These are phyloP conservation scores for Colletotrichum camelliae DNA, from an alignment of 2,329 filamentous ascomycete genomes.

Conservation along the genomic window DNA sequence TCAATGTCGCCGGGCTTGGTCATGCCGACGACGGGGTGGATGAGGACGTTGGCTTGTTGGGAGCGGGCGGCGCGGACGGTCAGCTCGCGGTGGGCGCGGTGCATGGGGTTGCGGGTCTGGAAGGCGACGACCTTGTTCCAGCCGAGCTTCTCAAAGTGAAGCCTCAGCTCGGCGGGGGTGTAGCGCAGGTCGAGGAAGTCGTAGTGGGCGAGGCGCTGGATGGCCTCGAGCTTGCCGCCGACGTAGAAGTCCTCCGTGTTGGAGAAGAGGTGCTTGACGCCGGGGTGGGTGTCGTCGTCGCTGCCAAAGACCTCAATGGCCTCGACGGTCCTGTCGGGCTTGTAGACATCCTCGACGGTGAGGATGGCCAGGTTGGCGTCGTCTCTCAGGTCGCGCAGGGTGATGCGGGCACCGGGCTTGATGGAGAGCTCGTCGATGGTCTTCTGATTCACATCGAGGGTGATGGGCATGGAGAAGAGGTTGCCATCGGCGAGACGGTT, in stretches of 20 bases:
- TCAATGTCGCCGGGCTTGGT: constrained; percentile 99
- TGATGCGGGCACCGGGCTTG: constrained; percentile 81
- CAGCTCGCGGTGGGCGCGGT: constrained; percentile 96
- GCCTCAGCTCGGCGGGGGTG: constrained; percentile 90
- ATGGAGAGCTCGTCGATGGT: constrained; percentile 77
- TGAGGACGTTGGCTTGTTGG: constrained; percentile 97
- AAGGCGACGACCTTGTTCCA: constrained; percentile 98
- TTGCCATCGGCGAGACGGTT: constrained; percentile 86
- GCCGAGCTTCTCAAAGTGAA: constrained; percentile 99
- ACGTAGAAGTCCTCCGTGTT: constrained; percentile 88
- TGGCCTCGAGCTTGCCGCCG: constrained; percentile 93
- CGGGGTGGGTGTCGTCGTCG: constrained; percentile 87
- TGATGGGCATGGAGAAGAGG: constrained; percentile 97
- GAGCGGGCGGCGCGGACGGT: constrained; percentile 95
- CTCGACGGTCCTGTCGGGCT: constrained; percentile 91
- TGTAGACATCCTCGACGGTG: constrained; percentile 94
- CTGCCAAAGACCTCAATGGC: constrained; percentile 94
- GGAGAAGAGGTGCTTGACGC: constrained; percentile 86
- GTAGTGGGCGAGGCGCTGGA: constrained; percentile 97
- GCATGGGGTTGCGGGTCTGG: constrained; percentile 99
- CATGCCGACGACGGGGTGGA: constrained; percentile 97
- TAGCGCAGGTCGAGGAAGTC: constrained; percentile 97
- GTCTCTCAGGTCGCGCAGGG: constrained; percentile 93
- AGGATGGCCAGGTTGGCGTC: constrained; percentile 96
- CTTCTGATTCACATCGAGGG: constrained; percentile 80